Evolutionary conservation across 1,139 yeast species (phyloP).

Genomic region (Torulaspora pretoriensis): DNA sequence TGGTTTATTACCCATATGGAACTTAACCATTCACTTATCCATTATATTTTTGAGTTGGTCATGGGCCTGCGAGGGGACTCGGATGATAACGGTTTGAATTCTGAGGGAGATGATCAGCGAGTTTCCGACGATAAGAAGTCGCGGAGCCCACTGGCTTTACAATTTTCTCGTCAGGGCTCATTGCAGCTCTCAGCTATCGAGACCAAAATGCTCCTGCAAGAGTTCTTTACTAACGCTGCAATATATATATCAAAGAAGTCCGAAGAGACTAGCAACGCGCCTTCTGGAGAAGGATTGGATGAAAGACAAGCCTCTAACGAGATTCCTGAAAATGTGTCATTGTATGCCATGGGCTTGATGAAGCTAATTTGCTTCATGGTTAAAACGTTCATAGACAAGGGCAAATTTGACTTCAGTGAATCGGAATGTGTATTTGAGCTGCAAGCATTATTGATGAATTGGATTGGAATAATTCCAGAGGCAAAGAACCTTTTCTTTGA

Average conservation of each 20-base stretch:
- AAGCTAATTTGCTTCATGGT: constrained; percentile 59
- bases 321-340: constrained; percentile 36
- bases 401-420: constrained; percentile 43
- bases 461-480: constrained; percentile 54
- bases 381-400: constrained; percentile 44
- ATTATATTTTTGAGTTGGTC: constrained; percentile 58
- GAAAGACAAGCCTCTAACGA: constrained; percentile 39
- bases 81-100: constrained; percentile 4
- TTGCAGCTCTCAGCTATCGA: constrained; percentile 54
- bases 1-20: constrained; percentile 62
- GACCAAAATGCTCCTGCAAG: constrained; percentile 62
- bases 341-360: constrained; percentile 49
- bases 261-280: constrained; percentile 12
- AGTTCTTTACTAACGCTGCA: constrained; percentile 55
- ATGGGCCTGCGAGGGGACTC: constrained; percentile 50
- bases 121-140: constrained; percentile 15
- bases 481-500: constrained; percentile 41
- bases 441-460: constrained; percentile 53
- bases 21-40: constrained; percentile 51
- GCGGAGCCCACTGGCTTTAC: constrained; percentile 27
- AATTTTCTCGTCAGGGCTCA: constrained; percentile 54
- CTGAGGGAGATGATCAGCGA: constrained; percentile 18
- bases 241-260: constrained; percentile 43
- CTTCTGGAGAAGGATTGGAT: constrained; percentile 24
- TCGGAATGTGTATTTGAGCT: constrained; percentile 54